Percentiles rank a stretch among this genome's conserved stretches.
Evolutionary conservation across 768 basidiomycete genomes (phyloP).

Genomic region (Omphalotus guepiniiformis): DNA sequence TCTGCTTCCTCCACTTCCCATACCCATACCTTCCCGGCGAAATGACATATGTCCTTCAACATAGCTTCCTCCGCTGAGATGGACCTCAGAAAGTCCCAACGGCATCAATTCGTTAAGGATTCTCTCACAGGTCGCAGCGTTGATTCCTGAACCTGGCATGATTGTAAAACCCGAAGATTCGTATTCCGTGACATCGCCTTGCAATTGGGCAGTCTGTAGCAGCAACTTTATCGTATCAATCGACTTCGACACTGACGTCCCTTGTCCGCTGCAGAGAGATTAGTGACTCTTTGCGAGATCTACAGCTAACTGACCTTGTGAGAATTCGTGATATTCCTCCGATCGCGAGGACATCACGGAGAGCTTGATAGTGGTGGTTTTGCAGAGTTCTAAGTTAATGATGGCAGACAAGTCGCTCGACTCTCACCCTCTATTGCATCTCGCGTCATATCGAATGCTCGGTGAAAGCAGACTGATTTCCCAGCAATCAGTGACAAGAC

Average conservation of each 20-base stretch:
- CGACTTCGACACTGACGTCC: slow-evolving; percentile 36
- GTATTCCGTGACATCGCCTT: too few relatives aligned
- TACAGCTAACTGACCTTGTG: slow-evolving; percentile 55
- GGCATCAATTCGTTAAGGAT: slow-evolving; percentile 51
- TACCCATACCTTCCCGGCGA: slow-evolving; percentile 58
- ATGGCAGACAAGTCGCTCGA: neutral
- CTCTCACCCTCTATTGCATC: slow-evolving; percentile 47
- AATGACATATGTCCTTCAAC: slow-evolving; percentile 46
- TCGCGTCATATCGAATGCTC: slow-evolving; percentile 72
- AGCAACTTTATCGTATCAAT: slow-evolving; percentile 38
- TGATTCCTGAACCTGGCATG: slow-evolving; percentile 77
- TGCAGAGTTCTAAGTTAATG: neutral
- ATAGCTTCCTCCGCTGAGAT: slow-evolving; percentile 73
- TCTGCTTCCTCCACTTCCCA: slow-evolving; percentile 50
- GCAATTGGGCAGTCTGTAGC: slow-evolving; percentile 30
- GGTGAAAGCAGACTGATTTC: slow-evolving; percentile 66
- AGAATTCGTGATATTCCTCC: slow-evolving; percentile 70
- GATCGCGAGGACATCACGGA: slow-evolving; percentile 48
- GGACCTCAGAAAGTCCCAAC: slow-evolving; percentile 61
- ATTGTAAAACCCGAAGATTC: slow-evolving; percentile 42
- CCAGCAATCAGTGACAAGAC: too few relatives aligned
- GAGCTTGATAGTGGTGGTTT: slow-evolving; percentile 32
- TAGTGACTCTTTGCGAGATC: neutral
- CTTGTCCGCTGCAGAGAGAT: slow-evolving; percentile 45
- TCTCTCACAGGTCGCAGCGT: slow-evolving; percentile 43